Evolutionary conservation across 495 filamentous ascomycete species (phyloP).

Genomic region (Penicillium nucicola): DNA sequence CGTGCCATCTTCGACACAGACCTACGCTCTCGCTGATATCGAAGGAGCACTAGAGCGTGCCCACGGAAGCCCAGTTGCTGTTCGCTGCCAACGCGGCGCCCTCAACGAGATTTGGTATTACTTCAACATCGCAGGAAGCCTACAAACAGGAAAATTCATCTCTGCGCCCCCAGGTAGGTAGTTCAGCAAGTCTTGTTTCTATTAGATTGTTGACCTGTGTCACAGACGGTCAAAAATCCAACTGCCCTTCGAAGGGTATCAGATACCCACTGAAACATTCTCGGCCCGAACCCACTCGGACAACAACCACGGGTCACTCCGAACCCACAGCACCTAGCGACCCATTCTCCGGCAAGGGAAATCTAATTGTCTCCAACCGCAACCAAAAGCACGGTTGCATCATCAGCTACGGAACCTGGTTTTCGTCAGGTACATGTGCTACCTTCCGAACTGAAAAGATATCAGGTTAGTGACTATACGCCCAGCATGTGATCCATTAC

Average conservation of each 20-base stretch:
- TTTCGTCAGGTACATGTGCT: conserved; percentile 64
- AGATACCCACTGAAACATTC: conserved; percentile 64
- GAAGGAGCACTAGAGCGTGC: conserved; percentile 58
- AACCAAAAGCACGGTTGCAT: conserved; percentile 61
- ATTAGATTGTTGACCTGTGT: neutral
- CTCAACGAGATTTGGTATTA: conserved; percentile 85
- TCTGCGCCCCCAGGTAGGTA: conserved; percentile 55
- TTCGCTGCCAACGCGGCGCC: conserved; percentile 58
- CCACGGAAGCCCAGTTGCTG: conserved; percentile 63
- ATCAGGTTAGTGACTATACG: conserved; percentile 33
- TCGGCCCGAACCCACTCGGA: conserved; percentile 35
- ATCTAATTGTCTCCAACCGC: conserved; percentile 52
- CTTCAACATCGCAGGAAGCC: conserved; percentile 73
- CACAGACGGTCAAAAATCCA: conserved; percentile 57
- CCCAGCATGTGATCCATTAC: neutral
- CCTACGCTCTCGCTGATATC: conserved; percentile 62
- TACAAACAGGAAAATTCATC: conserved; percentile 75
- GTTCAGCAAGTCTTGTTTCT: neutral
- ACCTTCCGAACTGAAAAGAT: conserved; percentile 55
- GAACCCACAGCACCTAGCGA: conserved; percentile 41
- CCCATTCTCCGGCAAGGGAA: conserved; percentile 55
- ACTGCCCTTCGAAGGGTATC: conserved; percentile 59
- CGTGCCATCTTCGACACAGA: conserved; percentile 38
- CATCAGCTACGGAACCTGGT: conserved; percentile 70
- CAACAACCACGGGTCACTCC: conserved; percentile 24